Evolutionary conservation across 768 basidiomycete species (phyloP), one percentile per base, ranked within the genome.

Genomic region (Leccinum obscurum): DNA sequence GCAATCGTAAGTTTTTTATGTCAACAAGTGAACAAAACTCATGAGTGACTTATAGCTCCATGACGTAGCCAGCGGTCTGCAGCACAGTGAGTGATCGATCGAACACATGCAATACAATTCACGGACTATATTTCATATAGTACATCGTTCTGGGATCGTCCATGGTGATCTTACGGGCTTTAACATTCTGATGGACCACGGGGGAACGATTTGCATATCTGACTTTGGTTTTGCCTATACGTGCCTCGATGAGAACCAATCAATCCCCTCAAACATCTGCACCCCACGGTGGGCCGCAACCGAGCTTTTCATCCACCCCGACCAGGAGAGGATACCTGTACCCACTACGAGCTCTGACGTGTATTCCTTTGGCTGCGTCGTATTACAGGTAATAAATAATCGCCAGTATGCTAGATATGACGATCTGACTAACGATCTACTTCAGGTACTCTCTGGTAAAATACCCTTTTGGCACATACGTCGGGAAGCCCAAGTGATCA

Each of bases 81-180:
- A 11, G 24, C 61, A 65, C 50, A 53, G 64, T 65, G 32, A 57
- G 63, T 30, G 22, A 37, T n/a, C 24, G 52, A 17, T 49, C 15
- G 8, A 14, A 5, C 3, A 15, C 7, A 15, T 4, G 10, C 13
- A 22, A 10, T 30, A 44, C 13, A 44, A 8, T 11, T 28, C 2
- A 20, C 10, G n/a, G n/a, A 26, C 13, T 3, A 5, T 3, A 32
- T 55, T 37, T 37, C 14, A 34, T 34, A 10, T 20, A 65, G 64
- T 61, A 15, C 64, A 65, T 48, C 32, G 28, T 6, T 49, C 52
- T 1, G 59, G 56, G 6, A 44, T 65, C 20, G n/a, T 65, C 48
- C 64, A 65, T 13, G 64, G 64, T 24, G 64, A 65, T 30, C 26
- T 65, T 9, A 65, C 64, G 4, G 64, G 63, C 0, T 65, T 56